Percentiles rank a stretch among this genome's conserved stretches.
Conservation (phyloP, 176 grass and related monocot genomes). For the Pharus latifolius region DNA sequence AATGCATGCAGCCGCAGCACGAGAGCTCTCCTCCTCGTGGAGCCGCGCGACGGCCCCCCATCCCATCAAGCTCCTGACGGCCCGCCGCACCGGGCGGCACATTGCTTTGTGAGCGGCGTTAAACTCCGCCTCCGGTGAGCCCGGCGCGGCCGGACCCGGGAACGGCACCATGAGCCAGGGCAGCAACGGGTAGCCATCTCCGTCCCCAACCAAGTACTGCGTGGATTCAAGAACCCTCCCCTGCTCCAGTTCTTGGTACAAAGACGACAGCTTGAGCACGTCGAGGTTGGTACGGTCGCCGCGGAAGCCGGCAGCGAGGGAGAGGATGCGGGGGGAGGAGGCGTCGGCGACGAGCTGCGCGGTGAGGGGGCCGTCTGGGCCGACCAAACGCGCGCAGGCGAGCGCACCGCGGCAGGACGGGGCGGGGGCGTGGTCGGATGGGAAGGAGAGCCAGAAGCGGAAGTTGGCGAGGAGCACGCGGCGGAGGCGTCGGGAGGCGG, state of each 20-base stretch:
- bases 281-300: constrained; percentile 40
- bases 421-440: constrained; percentile 23
- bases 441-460: constrained; percentile 77
- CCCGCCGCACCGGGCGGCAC: constrained; percentile 35
- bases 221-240: constrained; percentile 32
- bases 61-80: constrained; percentile 49
- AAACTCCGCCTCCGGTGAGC: constrained; percentile 41
- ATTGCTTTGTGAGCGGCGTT: constrained; percentile 40
- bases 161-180: constrained; percentile 75
- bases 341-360: constrained; percentile 58
- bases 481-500: constrained; percentile 51
- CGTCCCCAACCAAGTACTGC: constrained; percentile 52
- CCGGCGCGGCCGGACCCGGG: background rate
- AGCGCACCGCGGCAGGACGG: constrained; percentile 56
- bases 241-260: constrained; percentile 44
- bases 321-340: constrained; percentile 42
- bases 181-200: constrained; percentile 42
- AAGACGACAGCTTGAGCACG: constrained; percentile 45
- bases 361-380: constrained; percentile 15
- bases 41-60: constrained; percentile 49
- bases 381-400: constrained; percentile 47
- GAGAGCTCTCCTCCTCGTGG: constrained; percentile 42
- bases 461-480: constrained; percentile 77
- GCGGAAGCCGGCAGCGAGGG: constrained; percentile 57
- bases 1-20: constrained; percentile 51